Conservation (phyloP, 495 filamentous ascomycete species). For the Penicillium pancosmium region DNA sequence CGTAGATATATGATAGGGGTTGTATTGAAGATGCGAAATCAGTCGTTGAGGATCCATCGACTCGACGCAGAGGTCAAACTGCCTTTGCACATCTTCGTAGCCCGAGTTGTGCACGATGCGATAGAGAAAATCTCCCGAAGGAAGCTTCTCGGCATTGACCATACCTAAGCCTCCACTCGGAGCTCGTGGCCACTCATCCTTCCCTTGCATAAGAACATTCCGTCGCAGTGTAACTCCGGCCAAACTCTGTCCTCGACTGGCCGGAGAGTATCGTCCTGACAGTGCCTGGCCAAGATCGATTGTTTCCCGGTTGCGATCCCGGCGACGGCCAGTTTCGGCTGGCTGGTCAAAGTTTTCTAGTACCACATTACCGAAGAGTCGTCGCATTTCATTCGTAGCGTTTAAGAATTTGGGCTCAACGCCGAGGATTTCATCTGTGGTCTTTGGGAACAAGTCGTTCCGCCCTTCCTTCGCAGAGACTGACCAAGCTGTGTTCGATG, state of each 20-base stretch:
- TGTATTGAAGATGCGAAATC: constrained; percentile 64
- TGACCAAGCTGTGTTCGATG: constrained; percentile 21
- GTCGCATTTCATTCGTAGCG: constrained; percentile 89
- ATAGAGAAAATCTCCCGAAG: constrained; percentile 55
- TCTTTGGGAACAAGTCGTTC: constrained; percentile 49
- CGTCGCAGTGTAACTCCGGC: constrained; percentile 69
- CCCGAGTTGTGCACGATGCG: constrained; percentile 70
- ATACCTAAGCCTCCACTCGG: constrained; percentile 83
- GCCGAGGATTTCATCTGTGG: constrained; percentile 60
- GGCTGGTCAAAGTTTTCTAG: constrained; percentile 64
- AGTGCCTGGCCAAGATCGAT: constrained; percentile 73
- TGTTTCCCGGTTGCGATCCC: constrained; percentile 56
- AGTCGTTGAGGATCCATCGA: constrained; percentile 78
- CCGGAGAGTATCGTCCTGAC: constrained; percentile 60
- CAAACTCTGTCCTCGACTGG: constrained; percentile 60
- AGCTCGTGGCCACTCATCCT: constrained; percentile 86
- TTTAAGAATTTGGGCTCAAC: constrained; percentile 83
- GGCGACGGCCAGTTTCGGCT: constrained; percentile 52
- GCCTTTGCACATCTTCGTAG: constrained; percentile 76
- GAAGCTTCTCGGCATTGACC: constrained; percentile 65
- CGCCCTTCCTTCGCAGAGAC: constrained; percentile 33
- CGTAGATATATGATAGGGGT: constrained; percentile 90
- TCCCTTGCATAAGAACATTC: constrained; percentile 86
- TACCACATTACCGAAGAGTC: constrained; percentile 82
- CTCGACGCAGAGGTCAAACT: constrained; percentile 79